phyloP scores from a whole-genome alignment of 2,329 filamentous ascomycete species.

The Camillea tinctor region DNA sequence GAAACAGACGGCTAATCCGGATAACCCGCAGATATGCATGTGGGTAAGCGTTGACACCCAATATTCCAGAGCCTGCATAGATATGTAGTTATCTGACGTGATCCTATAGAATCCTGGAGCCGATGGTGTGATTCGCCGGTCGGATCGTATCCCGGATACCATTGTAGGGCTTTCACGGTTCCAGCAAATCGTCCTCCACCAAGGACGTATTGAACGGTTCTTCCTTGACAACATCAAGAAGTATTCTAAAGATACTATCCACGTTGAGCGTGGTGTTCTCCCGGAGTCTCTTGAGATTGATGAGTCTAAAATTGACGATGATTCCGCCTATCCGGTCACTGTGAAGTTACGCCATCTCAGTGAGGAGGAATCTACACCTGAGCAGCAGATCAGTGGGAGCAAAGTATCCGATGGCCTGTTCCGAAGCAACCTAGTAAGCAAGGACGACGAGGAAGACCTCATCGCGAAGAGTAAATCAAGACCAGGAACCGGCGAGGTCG shows the following conservation, averaged over 20 bases:
- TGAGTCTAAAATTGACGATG: conserved; percentile 46
- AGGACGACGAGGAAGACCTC: conserved; percentile 57
- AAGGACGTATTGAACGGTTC: conserved; percentile 68
- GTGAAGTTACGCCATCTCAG: conserved; percentile 56
- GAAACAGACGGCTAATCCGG: conserved; percentile 1
- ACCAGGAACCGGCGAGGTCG: conserved; percentile 27
- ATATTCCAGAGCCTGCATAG: not conserved
- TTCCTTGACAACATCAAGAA: conserved; percentile 61
- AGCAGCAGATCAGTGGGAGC: conserved; percentile 35
- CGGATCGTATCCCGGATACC: conserved; percentile 61
- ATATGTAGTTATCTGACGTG: conserved; percentile 4
- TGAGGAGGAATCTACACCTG: conserved; percentile 56
- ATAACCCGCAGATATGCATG: conserved; percentile 27
- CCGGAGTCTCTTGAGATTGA: conserved; percentile 57
- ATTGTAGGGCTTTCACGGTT: conserved; percentile 61
- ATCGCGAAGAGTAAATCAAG: conserved; percentile 28
- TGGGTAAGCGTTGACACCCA: conserved; percentile 23
- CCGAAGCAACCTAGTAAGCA: conserved; percentile 52
- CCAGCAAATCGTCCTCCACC: conserved; percentile 66
- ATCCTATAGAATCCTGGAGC: conserved; percentile 59
- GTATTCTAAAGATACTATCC: conserved; percentile 46
- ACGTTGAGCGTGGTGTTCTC: conserved; percentile 59
- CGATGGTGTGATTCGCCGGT: conserved; percentile 56
- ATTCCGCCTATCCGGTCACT: conserved; percentile 58
- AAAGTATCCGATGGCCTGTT: conserved; percentile 55